These are phyloP conservation scores for Scalesia atractyloides DNA, from an alignment of 129 eudicot genomes.

Conservation along the genomic window DNA sequence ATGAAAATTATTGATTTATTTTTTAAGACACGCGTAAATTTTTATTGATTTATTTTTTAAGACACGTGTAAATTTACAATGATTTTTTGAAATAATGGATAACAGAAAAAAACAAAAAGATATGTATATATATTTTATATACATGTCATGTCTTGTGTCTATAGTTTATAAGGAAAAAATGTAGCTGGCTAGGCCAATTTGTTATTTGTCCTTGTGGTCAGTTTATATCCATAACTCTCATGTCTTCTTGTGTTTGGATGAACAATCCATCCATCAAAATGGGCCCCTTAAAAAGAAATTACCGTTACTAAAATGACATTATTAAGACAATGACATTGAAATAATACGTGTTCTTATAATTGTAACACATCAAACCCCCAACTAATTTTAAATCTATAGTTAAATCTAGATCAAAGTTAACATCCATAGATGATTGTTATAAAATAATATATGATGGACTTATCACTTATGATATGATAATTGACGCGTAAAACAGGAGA, in stretches of 20 bases:
- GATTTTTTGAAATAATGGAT: background rate
- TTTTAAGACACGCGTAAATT: background rate
- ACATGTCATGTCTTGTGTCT: background rate
- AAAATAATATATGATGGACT: background rate
- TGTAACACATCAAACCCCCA: background rate
- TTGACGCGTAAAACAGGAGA: conserved; percentile 52
- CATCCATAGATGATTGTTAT: background rate
- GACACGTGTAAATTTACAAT: background rate
- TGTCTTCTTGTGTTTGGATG: conserved; percentile 20
- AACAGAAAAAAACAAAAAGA: background rate
- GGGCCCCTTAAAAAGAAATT: background rate
- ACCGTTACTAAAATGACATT: background rate
- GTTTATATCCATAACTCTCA: background rate
- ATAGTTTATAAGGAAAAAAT: background rate
- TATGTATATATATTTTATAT: background rate
- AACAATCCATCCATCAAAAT: conserved; percentile 4
- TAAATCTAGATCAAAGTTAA: background rate
- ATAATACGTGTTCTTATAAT: background rate
- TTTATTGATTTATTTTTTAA: background rate
- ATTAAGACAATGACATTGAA: background rate
- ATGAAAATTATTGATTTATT: background rate
- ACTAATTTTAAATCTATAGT: background rate
- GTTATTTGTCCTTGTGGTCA: conserved; percentile 31
- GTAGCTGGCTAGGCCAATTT: conserved; percentile 30
- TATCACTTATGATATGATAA: background rate